Evolutionary conservation across 2,329 filamentous ascomycete species (phyloP).

Genomic region (Stromatinia cepivora): DNA sequence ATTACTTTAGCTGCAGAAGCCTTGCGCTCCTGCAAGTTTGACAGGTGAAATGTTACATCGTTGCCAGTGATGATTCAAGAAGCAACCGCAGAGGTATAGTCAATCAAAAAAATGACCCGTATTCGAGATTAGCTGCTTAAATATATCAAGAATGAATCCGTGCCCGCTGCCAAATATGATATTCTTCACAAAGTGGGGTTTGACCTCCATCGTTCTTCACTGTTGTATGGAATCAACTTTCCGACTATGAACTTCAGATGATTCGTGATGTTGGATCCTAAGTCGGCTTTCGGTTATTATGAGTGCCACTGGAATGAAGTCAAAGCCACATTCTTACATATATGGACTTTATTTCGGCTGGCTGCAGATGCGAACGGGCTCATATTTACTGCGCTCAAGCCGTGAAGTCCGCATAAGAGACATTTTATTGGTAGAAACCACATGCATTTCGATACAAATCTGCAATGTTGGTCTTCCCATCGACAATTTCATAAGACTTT

Average conservation of each 20-base stretch:
- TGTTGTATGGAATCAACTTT: neutral
- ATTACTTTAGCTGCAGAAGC: neutral
- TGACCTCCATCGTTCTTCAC: neutral
- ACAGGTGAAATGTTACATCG: conserved; percentile 12
- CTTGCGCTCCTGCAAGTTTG: conserved; percentile 4
- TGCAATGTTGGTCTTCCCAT: neutral
- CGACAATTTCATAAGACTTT: neutral
- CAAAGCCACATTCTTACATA: neutral
- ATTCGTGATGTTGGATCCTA: neutral
- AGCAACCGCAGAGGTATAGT: neutral
- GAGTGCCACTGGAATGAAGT: neutral
- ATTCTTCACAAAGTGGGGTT: conserved; percentile 4
- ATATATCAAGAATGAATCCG: conserved; percentile 15
- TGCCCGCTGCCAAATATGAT: conserved; percentile 9
- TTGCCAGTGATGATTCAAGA: neutral
- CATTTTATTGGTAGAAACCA: neutral
- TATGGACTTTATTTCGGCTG: neutral
- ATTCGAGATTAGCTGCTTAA: conserved; percentile 12
- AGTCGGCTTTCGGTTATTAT: neutral
- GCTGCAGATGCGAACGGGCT: conserved; percentile 4
- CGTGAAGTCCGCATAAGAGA: neutral
- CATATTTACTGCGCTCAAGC: neutral
- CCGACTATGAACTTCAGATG: neutral
- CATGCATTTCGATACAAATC: neutral
- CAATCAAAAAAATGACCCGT: neutral